Percentiles rank a stretch among this genome's conserved stretches.
Evolutionary conservation across 108 stramenopile species (phyloP).

Genomic region (Nannochloropsis gaditana): DNA sequence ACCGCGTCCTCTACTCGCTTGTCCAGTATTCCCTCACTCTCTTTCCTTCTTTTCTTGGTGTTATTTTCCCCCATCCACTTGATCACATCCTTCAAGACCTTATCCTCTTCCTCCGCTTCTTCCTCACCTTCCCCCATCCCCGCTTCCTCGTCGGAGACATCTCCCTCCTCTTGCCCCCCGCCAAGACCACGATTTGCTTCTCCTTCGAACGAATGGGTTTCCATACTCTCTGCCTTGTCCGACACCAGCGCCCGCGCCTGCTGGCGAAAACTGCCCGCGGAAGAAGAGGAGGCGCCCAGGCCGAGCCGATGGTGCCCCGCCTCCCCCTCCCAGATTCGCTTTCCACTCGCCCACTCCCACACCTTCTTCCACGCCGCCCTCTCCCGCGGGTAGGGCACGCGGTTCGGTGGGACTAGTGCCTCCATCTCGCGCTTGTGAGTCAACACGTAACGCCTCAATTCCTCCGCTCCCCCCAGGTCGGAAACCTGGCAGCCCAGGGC

Average conservation of each 20-base stretch:
- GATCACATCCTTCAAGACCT: neutral
- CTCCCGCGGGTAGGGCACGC: neutral
- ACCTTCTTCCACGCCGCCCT: slow-evolving; percentile 3
- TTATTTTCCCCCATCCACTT: neutral
- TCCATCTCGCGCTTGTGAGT: neutral
- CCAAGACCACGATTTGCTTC: neutral
- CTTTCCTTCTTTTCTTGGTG: neutral
- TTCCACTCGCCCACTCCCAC: slow-evolving; percentile 19
- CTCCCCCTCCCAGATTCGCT: slow-evolving; percentile 10
- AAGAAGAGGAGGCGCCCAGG: neutral
- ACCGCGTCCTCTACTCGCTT: neutral
- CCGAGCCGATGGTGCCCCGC: neutral
- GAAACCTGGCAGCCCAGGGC: neutral
- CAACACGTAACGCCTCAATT: neutral
- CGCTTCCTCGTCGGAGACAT: neutral
- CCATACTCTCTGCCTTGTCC: neutral
- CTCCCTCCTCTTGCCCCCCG: neutral
- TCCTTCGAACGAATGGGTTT: neutral
- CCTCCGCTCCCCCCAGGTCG: neutral
- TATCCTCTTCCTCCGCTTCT: neutral
- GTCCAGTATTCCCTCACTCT: neutral
- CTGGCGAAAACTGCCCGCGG: neutral
- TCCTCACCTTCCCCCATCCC: neutral
- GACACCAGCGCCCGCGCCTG: no score
- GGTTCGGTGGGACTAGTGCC: neutral